Conservation (phyloP, 768 basidiomycete genomes). For the Leccinum barrowsii region DNA sequence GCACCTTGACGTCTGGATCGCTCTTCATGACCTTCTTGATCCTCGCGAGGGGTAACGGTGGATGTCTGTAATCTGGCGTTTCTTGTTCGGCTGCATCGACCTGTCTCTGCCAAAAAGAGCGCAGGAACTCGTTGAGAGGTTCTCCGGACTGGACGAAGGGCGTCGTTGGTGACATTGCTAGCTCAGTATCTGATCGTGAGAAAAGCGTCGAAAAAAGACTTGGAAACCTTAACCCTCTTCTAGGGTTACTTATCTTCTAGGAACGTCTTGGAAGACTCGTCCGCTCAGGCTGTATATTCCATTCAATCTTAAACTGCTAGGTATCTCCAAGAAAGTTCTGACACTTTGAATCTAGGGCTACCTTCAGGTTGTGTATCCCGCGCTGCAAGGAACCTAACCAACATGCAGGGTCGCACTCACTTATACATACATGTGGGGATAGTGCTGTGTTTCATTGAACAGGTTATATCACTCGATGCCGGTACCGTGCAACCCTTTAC, state of each 20-base stretch:
- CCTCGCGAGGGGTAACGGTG: constrained; percentile 85
- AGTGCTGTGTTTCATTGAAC: neutral
- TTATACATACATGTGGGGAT: neutral
- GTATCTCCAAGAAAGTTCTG: neutral
- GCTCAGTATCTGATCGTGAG: constrained; percentile 19
- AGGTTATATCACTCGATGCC: neutral
- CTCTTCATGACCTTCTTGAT: constrained; percentile 99
- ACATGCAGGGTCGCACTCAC: neutral
- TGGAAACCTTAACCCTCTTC: constrained; percentile 26
- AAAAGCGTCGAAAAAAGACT: neutral
- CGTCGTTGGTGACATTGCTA: constrained; percentile 33
- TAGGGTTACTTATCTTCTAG: constrained; percentile 12
- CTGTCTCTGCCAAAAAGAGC: constrained; percentile 88
- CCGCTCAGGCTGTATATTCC: neutral
- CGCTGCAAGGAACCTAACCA: neutral
- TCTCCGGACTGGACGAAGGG: constrained; percentile 83
- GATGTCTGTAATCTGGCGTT: constrained; percentile 83
- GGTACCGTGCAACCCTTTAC: neutral
- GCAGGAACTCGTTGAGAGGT: constrained; percentile 81
- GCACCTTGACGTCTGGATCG: constrained; percentile 92
- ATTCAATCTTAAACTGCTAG: neutral
- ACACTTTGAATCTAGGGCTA: neutral
- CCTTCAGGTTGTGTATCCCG: neutral
- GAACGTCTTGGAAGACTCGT: no score
- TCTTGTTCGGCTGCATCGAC: constrained; percentile 85